A percentile compares a stretch with the other conserved stretches of the same genome.
phyloP scores from a whole-genome alignment of 2,329 filamentous ascomycete genomes.

The Nigrograna mackinnonii region DNA sequence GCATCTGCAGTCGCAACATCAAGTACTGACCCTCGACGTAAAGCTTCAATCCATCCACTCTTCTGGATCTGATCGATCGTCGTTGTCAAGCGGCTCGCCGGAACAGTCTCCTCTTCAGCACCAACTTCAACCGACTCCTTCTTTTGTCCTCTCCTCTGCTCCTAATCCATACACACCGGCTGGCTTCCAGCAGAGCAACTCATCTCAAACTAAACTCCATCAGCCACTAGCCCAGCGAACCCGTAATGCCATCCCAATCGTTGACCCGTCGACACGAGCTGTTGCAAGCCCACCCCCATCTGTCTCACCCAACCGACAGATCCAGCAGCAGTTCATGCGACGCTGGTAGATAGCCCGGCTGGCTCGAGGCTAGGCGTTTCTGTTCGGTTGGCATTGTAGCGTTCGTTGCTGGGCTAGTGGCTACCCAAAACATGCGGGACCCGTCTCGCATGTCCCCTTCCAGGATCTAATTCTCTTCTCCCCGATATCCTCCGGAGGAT shows the following conservation, averaged over 20 bases:
- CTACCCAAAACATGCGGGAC: constrained; percentile 25
- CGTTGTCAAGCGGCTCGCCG: constrained; percentile 90
- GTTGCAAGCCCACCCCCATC: constrained; percentile 86
- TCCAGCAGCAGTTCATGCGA: constrained; percentile 57
- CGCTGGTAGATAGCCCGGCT: constrained; percentile 50
- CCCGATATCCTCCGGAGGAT: constrained; percentile 45
- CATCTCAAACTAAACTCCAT: constrained; percentile 77
- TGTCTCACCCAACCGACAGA: constrained; percentile 67
- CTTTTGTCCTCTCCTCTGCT: constrained; percentile 70
- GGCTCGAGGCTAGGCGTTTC: constrained; percentile 34
- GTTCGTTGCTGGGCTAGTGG: constrained; percentile 45
- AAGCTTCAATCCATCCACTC: constrained; percentile 92
- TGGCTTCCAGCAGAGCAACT: constrained; percentile 59
- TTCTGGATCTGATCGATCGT: constrained; percentile 87
- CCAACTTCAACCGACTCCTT: constrained; percentile 71
- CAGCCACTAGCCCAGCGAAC: constrained; percentile 87
- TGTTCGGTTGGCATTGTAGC: constrained; percentile 38
- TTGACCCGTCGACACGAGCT: constrained; percentile 91
- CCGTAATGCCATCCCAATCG: constrained; percentile 95
- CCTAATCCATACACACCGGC: constrained; percentile 61
- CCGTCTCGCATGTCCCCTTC: constrained; percentile 9
- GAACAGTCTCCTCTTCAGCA: constrained; percentile 90
- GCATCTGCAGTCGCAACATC: constrained; percentile 12
- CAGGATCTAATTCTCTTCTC: constrained; percentile 39
- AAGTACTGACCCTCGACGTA: constrained; percentile 37